Evolutionary conservation across 2,329 filamentous ascomycete genomes (phyloP).

Genomic region (Exophiala lecanii-corni): DNA sequence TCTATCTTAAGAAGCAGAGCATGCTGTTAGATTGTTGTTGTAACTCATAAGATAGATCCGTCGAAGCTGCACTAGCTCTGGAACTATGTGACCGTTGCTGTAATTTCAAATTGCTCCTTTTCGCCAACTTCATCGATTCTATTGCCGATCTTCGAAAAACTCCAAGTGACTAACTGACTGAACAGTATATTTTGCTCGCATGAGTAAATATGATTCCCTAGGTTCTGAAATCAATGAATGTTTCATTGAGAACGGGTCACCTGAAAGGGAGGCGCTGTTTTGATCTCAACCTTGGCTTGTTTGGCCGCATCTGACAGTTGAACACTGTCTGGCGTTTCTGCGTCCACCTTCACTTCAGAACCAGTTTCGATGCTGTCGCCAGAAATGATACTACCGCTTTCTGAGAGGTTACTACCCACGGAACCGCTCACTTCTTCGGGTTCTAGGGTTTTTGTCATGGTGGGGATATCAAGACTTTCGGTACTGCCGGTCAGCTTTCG

Average conservation of each 20-base stretch:
- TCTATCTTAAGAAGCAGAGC: too few relatives aligned
- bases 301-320: not conserved
- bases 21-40: too few relatives aligned
- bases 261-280: not conserved
- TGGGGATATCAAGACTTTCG: constrained; percentile 17
- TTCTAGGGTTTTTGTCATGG: not conserved
- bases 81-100: not conserved
- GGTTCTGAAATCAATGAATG: too few relatives aligned
- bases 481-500: constrained; percentile 13
- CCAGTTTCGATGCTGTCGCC: not conserved
- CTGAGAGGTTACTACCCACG: not conserved
- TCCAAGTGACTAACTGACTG: too few relatives aligned
- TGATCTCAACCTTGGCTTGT: not conserved
- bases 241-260: not conserved
- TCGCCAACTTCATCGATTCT: not conserved
- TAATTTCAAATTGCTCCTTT: not conserved
- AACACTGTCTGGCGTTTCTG: not conserved
- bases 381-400: not conserved
- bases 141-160: too few relatives aligned
- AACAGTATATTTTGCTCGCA: too few relatives aligned
- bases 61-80: not conserved
- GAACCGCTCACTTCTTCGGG: not conserved
- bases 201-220: too few relatives aligned
- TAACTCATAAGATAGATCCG: too few relatives aligned
- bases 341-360: not conserved